Evolutionary conservation across 495 filamentous ascomycete genomes (phyloP), one percentile per base, ranked within the genome.

Genomic region (Talaromyces proteolyticus): DNA sequence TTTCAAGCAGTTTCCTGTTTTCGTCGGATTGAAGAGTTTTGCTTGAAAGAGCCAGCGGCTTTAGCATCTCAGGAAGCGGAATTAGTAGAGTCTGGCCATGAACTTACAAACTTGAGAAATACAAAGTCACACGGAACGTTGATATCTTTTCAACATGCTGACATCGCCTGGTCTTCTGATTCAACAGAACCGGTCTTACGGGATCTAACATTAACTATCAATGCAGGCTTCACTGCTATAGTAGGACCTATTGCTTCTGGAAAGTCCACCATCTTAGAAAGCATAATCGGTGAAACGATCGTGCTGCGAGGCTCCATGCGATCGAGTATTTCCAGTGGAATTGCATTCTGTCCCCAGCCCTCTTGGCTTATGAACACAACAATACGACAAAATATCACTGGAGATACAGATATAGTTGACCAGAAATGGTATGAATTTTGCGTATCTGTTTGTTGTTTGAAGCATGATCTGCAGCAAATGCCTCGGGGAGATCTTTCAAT

Each of bases 381-480:
- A 0, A 66, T 78, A 19, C 58, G 61, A n/a, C 49, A 72, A 4
- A 74, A 68, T 36, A 68, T 69, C 18, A 46, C 57, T 10, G 62
- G 58, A 6, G n/a, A n/a, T n/a, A n/a, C n/a, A n/a, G n/a, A n/a
- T n/a, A n/a, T n/a, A n/a, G n/a, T n/a, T n/a, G n/a, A n/a, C n/a
- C n/a, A n/a, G n/a, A n/a, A n/a, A n/a, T n/a, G n/a, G n/a, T n/a
- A n/a, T n/a, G n/a, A 65, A 14, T 68, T 76, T 16, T 77, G 86
- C 1, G 55, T 88, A 16, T 64, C 75, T 20, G 82, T 76, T 14
- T 86, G 84, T 57, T 72, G 73, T 42, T 66, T 90, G n/a, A 68
- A 68, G 4, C 64, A 71, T 38, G 82, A 86, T 58, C 60, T 86
- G 40, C 61, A 61, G 40, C 69, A 70, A 14, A 62, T 86, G 17